phyloP scores from a whole-genome alignment of 495 filamentous ascomycete genomes.

The Aspergillus hancockii region DNA sequence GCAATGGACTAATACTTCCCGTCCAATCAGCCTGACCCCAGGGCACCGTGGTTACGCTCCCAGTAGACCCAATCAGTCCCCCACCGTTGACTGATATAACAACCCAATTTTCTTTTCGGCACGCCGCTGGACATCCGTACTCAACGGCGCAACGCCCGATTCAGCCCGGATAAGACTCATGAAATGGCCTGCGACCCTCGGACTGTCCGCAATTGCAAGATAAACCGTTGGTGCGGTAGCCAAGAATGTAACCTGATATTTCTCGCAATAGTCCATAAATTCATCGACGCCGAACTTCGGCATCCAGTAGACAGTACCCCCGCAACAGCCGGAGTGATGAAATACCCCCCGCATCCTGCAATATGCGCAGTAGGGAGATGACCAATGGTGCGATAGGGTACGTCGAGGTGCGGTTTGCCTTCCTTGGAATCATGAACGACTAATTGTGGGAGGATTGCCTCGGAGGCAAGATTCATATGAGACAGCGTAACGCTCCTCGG shows the following conservation, averaged over 20 bases:
- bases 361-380: conserved; percentile 70
- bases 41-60: conserved; percentile 22
- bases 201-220: conserved; percentile 16
- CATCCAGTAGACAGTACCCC: conserved; percentile 24
- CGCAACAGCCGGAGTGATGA: conserved; percentile 20
- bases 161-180: conserved; percentile 17
- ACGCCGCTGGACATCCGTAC: conserved; percentile 14
- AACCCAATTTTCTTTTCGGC: conserved; percentile 21
- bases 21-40: conserved; percentile 18
- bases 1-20: conserved; percentile 19
- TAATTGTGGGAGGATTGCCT: conserved; percentile 51
- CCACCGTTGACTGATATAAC: conserved; percentile 21
- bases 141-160: conserved; percentile 20
- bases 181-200: conserved; percentile 19
- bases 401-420: conserved; percentile 52
- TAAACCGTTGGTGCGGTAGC: conserved; percentile 21
- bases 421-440: conserved; percentile 56
- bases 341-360: conserved; percentile 17
- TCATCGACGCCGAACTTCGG: conserved; percentile 16
- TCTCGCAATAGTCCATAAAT: conserved; percentile 20
- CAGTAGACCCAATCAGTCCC: conserved; percentile 22
- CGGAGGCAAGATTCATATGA: conserved; percentile 72
- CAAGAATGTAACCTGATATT: conserved; percentile 16
- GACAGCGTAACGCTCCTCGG: conserved; percentile 82
- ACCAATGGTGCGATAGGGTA: conserved; percentile 65